phyloP scores from a whole-genome alignment of 2,329 filamentous ascomycete species.

The Parastagonospora avenae region DNA sequence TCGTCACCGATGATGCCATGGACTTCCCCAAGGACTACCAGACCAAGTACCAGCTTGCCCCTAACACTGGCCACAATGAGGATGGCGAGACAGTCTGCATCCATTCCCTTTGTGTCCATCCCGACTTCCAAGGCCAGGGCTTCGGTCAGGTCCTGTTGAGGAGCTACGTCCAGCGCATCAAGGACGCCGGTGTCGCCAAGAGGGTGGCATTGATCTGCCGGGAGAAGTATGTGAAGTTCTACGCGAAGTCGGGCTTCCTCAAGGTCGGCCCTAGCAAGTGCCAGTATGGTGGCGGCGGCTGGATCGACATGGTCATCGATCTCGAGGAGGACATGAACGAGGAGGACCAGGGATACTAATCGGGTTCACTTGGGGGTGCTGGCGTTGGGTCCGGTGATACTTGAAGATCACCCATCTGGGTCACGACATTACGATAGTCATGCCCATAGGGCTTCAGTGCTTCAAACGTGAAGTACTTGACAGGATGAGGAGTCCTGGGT shows the following conservation, averaged over 20 bases:
- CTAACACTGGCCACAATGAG: conserved; percentile 70
- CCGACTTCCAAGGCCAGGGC: conserved; percentile 73
- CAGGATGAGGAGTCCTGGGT: too few relatives aligned
- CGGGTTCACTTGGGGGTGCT: too few relatives aligned
- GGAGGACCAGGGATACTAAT: conserved; percentile 7
- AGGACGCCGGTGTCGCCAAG: conserved; percentile 70
- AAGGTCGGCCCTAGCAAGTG: conserved; percentile 71
- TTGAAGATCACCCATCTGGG: too few relatives aligned
- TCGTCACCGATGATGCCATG: conserved; percentile 80
- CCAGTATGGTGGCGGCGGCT: conserved; percentile 77
- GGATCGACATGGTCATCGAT: conserved; percentile 75
- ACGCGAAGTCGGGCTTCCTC: conserved; percentile 74
- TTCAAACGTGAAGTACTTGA: too few relatives aligned
- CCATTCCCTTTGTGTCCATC: conserved; percentile 81
- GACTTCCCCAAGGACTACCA: conserved; percentile 71
- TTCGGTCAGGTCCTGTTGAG: conserved; percentile 76
- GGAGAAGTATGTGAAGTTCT: conserved; percentile 74
- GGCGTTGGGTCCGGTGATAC: too few relatives aligned
- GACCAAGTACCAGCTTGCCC: conserved; percentile 44
- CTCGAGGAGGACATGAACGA: conserved; percentile 26
- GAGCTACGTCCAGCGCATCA: conserved; percentile 78
- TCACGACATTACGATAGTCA: too few relatives aligned
- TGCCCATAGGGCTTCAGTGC: too few relatives aligned
- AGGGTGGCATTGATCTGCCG: conserved; percentile 78
- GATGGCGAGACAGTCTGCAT: conserved; percentile 76